Evolutionary conservation across 345 rosid genomes (phyloP), one percentile per base, ranked within the genome.

Genomic region (Linum trigynum): DNA sequence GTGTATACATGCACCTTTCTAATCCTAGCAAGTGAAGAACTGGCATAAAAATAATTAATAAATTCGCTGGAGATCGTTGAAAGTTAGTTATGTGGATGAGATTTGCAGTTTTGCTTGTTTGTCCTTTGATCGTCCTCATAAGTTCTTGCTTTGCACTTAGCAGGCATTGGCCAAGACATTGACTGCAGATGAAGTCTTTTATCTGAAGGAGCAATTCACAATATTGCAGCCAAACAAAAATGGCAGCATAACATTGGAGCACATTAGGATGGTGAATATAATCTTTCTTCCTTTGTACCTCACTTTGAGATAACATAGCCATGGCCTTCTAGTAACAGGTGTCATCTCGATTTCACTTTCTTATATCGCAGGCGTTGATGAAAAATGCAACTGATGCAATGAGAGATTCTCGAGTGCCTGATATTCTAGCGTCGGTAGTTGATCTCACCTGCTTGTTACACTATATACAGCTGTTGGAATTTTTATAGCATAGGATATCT

Each of bases 81-180:
- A n/a, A n/a, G n/a, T n/a, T n/a, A n/a, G n/a, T n/a, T n/a, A n/a
- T n/a, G n/a, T n/a, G 14, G 11, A 48, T 48, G 15, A 0, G 2
- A 6, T 48, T 48, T 12, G 15, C 14, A 48, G n/a, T 59, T 45
- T 51, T 43, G 9, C 51, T 67, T 38, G 14, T 35, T 66, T 55
- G 3, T 43, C 23, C 56, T 65, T 57, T 62, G 50, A 66, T 39
- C 8, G 43, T 58, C 59, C 39, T 48, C 38, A 11, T 1, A 35
- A 51, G 50, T 63, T 55, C 35, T 16, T 43, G 60, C 60, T 70
- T 40, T 38, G 62, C 61, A 69, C 11, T 48, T 69, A 69, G 51
- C 87, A 94, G 99, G 96, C 96, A 5, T 69, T 94, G 80, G 82
- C 96, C 38, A 91, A 87, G 85, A 91, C 97, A 56, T 73, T 91